phyloP scores from a whole-genome alignment of 2,329 filamentous ascomycete species.

The Aspergillus vadensis region DNA sequence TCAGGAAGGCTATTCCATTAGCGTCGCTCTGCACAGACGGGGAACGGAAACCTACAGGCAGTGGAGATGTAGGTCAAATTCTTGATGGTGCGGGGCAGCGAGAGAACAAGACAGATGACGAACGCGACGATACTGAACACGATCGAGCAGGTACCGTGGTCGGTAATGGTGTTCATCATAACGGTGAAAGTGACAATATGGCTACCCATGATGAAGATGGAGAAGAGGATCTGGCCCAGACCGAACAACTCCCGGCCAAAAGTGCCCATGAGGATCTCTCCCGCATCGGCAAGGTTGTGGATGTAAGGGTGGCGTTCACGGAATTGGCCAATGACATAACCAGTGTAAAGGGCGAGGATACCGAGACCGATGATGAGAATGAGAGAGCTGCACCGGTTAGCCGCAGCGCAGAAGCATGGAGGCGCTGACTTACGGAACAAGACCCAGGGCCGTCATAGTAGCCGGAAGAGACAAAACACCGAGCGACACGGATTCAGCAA shows the following conservation, averaged over 20 bases:
- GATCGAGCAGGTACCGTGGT: conserved; percentile 64
- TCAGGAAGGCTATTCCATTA: conserved; percentile 56
- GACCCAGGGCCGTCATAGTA: conserved; percentile 53
- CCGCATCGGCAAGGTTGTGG: conserved; percentile 68
- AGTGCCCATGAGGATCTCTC: conserved; percentile 61
- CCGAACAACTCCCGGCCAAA: conserved; percentile 65
- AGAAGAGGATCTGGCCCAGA: conserved; percentile 62
- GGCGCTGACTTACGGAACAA: conserved; percentile 47
- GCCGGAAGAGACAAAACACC: conserved; percentile 59
- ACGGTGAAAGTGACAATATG: conserved; percentile 70
- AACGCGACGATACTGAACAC: conserved; percentile 63
- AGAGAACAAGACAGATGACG: conserved; percentile 59
- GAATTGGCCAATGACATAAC: conserved; percentile 62
- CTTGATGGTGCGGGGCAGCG: conserved; percentile 64
- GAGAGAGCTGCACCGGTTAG: conserved; percentile 43
- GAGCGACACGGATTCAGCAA: conserved; percentile 59
- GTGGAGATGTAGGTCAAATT: conserved; percentile 64
- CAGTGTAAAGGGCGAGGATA: conserved; percentile 59
- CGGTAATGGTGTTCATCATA: conserved; percentile 66
- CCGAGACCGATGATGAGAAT: conserved; percentile 59
- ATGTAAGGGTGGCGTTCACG: conserved; percentile 60
- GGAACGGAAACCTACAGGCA: conserved; percentile 44
- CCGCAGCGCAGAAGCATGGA: neutral
- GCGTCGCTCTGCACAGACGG: neutral
- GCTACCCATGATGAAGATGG: conserved; percentile 70